Conservation (phyloP, 176 grass and related monocot genomes). For the Avena sativa region DNA sequence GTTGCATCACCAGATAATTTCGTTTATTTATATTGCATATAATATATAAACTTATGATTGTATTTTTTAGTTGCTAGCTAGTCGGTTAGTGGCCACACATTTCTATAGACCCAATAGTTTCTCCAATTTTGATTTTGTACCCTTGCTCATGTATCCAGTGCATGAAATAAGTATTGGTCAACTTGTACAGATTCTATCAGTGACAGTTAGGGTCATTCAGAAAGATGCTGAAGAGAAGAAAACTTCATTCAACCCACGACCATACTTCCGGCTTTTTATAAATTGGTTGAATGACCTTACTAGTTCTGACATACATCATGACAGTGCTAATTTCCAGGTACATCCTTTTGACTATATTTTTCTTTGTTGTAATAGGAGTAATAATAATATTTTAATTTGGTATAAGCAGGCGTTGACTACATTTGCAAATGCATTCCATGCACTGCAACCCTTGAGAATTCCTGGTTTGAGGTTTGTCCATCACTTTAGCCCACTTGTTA, state of each 20-base stretch:
- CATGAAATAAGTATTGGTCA: conserved; percentile 10
- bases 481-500: conserved; percentile 20
- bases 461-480: conserved; percentile 45
- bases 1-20: neutral
- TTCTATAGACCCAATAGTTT: neutral
- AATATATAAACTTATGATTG: neutral
- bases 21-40: neutral
- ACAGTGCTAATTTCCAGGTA: conserved; percentile 74
- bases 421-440: conserved; percentile 48
- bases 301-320: conserved; percentile 58
- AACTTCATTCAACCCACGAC: conserved; percentile 70
- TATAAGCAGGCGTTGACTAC: conserved; percentile 34
- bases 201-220: conserved; percentile 62
- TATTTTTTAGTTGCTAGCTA: neutral
- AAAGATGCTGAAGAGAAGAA: conserved; percentile 91
- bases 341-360: conserved; percentile 22
- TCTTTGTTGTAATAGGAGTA: neutral
- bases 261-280: conserved; percentile 77
- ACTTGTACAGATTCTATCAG: conserved; percentile 68
- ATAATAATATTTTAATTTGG: neutral
- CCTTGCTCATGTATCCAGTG: neutral
- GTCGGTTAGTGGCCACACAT: neutral
- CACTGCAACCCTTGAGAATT: conserved; percentile 44
- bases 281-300: conserved; percentile 76
- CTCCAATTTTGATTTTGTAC: neutral